A percentile compares a stretch with the other conserved stretches of the same genome.
Evolutionary conservation across 1,139 yeast species (phyloP).

Genomic region (Saccharomyces hybrid): DNA sequence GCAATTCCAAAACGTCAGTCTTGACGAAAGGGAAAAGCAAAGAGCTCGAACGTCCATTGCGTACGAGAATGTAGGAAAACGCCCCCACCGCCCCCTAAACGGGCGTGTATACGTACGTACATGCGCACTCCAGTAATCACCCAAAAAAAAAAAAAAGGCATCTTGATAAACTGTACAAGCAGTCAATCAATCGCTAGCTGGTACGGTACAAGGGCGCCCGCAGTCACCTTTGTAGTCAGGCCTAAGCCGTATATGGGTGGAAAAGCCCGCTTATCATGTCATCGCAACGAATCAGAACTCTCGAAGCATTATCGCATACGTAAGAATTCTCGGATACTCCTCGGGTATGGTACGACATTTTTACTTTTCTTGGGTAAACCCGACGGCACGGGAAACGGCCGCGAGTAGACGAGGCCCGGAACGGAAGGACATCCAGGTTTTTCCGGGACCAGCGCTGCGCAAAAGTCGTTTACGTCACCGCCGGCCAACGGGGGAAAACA

Average conservation of each 20-base stretch:
- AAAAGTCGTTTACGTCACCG: not conserved
- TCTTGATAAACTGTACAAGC: not conserved
- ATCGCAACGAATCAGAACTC: not conserved
- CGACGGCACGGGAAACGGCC: not conserved
- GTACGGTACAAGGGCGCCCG: too few relatives aligned
- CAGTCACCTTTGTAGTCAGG: not conserved
- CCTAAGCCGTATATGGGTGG: not conserved
- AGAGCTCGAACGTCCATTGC: not conserved
- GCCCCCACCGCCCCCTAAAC: not conserved
- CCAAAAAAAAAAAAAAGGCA: not conserved
- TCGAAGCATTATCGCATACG: not conserved
- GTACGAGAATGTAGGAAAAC: not conserved
- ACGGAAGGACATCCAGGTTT: too few relatives aligned
- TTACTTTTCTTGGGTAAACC: not conserved
- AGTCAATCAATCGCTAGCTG: not conserved
- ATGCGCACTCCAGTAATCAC: not conserved
- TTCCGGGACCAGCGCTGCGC: not conserved
- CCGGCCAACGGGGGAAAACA: not conserved
- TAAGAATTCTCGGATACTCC: not conserved
- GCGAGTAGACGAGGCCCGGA: not conserved
- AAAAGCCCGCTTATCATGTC: conserved; percentile 1
- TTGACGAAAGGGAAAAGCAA: not conserved
- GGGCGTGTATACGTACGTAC: not conserved
- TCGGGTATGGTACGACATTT: not conserved
- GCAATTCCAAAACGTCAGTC: not conserved